Evolutionary conservation across 108 stramenopile genomes (phyloP), one percentile per base, ranked within the genome.

Genomic region (Skeletonema potamos): DNA sequence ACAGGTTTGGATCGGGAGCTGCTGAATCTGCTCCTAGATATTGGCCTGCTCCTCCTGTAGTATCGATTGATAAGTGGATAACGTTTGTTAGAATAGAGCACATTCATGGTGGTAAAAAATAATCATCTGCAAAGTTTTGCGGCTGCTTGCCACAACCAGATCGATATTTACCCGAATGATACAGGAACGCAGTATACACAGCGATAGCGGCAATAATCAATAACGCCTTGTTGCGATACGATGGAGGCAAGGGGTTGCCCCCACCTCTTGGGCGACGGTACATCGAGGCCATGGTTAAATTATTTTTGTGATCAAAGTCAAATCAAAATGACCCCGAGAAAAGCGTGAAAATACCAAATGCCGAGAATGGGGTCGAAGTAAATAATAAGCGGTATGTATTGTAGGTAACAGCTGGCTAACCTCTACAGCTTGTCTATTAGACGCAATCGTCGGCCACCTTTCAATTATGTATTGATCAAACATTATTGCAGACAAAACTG

Each of bases 151-250:
- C 39, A 15, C 15, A 15, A 41, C 39, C 34, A 37, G 36, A 2
- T 41, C 22, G 44, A 18, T 46, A 51, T 51, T 51, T 57, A 91
- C 87, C 89, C 68, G 76, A 78, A 72, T 79, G 79, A 77, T 90
- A 90, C 32, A 90, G 62, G 68, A 90, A 90, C 3, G 89, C 88
- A 13, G 92, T 90, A 68, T 93, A 93, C 7, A 88, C 29, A 9
- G 83, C 81, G 20, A 88, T 90, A 9, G 79, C 85, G 15, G 66
- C 27, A 24, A 83, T 62, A 36, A 89, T 85, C n/a, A 81, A 33
- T 1, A 73, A 48, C 27, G 78, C 78, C 62, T 89, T 90, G 76
- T 90, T 89, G 37, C 89, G 88, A 71, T 92, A 89, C 17, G 83
- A 82, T 9, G 87, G 56, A 27, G 85, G 82, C 15, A 79, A 62